Base-by-base conservation (phyloP, 2,329 filamentous ascomycete species). In the Rhynchosporium graminicola region DNA sequence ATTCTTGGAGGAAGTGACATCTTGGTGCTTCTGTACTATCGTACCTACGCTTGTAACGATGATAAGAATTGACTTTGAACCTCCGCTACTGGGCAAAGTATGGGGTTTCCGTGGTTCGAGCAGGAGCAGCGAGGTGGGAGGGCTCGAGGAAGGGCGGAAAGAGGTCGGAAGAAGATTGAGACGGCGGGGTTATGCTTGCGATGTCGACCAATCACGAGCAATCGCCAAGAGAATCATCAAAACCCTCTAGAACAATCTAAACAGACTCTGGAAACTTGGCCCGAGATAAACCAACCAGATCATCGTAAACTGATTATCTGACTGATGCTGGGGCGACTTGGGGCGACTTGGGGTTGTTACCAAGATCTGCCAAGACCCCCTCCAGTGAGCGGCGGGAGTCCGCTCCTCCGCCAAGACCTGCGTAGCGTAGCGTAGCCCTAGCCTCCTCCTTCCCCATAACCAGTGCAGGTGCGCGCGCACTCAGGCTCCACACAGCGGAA, bases 241-340 rank as follows among this genome's bases (percentile, higher is more conserved):
- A 29, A 26, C 7, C 51, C 15, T 40, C 51, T 36, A 54, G 51
- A 54, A 54, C n/a, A 28, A 4, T 26, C 15, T 38, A 40, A 26
- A 40, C 33, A 20, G 20, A 20, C 38, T 54, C 51, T 54, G 40
- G 51, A 54, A 42, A 54, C 51, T 54, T 54, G 51, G 51, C 51
- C 12, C 9, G 51, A 2, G 20, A 40, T 54, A 7, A 42, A 40
- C 51, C 51, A 54, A 54, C 51, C n/a, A 54, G 36, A 54, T 29
- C n/a, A 40, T 54, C 29, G 38, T 33, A 36, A 40, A 36, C 33
- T 36, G 33, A 36, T 5, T 36, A 6, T 36, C 20, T 20, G 20
- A 20, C 20, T 20, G 20, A 20, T 20, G 20, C 20, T 20, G 20
- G 20, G 33, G 33, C 33, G 6, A 36, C 33, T 36, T 36, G 33